Conservation (phyloP, 805 yeast genomes). For the Saccharomycopsis sp. region DNA sequence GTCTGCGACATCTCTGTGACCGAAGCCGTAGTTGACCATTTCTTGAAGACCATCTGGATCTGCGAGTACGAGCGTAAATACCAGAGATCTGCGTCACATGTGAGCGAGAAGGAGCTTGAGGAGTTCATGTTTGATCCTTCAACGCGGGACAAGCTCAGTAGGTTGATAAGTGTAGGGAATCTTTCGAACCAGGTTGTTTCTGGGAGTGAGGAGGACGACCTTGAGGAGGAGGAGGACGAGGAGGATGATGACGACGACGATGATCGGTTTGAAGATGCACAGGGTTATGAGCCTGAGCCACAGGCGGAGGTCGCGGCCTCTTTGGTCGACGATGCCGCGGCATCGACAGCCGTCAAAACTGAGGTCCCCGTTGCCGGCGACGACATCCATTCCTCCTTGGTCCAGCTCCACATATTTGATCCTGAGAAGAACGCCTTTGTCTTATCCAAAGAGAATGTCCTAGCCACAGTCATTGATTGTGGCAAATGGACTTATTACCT, state of each 20-base stretch:
- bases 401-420: slow-evolving; percentile 54
- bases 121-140: slow-evolving; percentile 46
- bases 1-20: slow-evolving; percentile 58
- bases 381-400: slow-evolving; percentile 16
- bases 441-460: slow-evolving; percentile 32
- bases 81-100: slow-evolving; percentile 42
- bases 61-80: slow-evolving; percentile 77
- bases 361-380: slow-evolving; percentile 9
- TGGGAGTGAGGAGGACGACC: slow-evolving; percentile 16
- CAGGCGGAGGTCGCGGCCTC: slow-evolving; percentile 16
- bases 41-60: slow-evolving; percentile 52
- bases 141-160: slow-evolving; percentile 17
- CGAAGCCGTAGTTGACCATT: slow-evolving; percentile 49
- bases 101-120: slow-evolving; percentile 41
- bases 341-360: no score
- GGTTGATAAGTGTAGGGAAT: slow-evolving; percentile 2
- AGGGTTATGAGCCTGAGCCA: neutral
- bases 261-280: slow-evolving; percentile 14
- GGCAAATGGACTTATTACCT: slow-evolving; percentile 50
- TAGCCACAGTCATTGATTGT: slow-evolving; percentile 37
- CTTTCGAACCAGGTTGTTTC: slow-evolving; percentile 3
- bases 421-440: slow-evolving; percentile 42
- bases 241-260: slow-evolving; percentile 19
- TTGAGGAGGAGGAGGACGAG: slow-evolving; percentile 15
- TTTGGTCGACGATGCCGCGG: neutral